Base-by-base conservation (phyloP, 2,329 filamentous ascomycete species). In the Byssothecium circinans region DNA sequence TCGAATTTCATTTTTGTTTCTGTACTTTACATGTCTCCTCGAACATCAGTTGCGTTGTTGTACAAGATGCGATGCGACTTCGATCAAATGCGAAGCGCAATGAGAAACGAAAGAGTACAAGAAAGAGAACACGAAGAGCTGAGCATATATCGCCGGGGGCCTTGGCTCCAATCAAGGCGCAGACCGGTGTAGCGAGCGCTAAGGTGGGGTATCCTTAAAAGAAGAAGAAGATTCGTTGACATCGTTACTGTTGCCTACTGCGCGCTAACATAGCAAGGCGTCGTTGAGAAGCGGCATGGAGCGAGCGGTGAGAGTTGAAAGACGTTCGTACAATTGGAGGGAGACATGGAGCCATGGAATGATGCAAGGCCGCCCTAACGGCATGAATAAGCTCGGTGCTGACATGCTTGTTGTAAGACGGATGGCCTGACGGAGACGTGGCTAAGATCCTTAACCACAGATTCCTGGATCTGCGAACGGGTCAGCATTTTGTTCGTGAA, bases 391-490 rank as follows among this genome's bases (percentile, higher is more conserved):
- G 43, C 43, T 34, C 33, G 18, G 33, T 36, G 33, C 33, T 36
- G 33, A 36, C 33, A 19, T 5, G 35, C 18, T 38, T 38, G n/a
- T n/a, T n/a, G n/a, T n/a, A n/a, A n/a, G n/a, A n/a, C n/a, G n/a
- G n/a, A n/a, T n/a, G n/a, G n/a, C n/a, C n/a, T n/a, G n/a, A n/a
- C n/a, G 19, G 7, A 10, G 17, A n/a, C 4, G 22, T 29, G 34
- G 20, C 14, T 40, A 22, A 32, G 14, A 27, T 47, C 42, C 45
- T 59, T 60, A 71, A 43, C 64, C 61, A 51, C 68, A 71, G 49
- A 69, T 66, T 41, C 65, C 65, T 23, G 68, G 61, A 44, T 69
- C 68, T 71, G 52, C 40, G 47, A 23, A 50, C 49, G 20, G 52
- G 17, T 25, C 18, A 34, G 66, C 52, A 65, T 58, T 43, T 35